phyloP scores from a whole-genome alignment of 345 rosid genomes.

The Brassica napus region Da-Ae NC_063434.1:13256501-13257000 shows the following conservation, averaged over 20 bases:
- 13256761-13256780: neutral
- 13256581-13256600: no score
- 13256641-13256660: neutral
- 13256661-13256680: neutral
- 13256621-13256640: neutral
- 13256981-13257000: slow-evolving; percentile 73
- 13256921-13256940: slow-evolving; percentile 52
- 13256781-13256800: neutral
- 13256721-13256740: neutral
- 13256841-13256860: neutral
- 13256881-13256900: slow-evolving; percentile 4
- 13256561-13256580: neutral
- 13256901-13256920: slow-evolving; percentile 32
- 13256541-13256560: no score
- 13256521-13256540: neutral
- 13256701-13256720: neutral
- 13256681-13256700: neutral
- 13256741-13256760: neutral
- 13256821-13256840: slow-evolving; percentile 5
- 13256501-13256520: neutral
- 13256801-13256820: neutral
- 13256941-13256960: slow-evolving; percentile 81
- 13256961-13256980: slow-evolving; percentile 83
- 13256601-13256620: neutral
- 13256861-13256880: neutral